phyloP scores from a whole-genome alignment of 2,329 filamentous ascomycete species.

The Amauroascus niger region DNA sequence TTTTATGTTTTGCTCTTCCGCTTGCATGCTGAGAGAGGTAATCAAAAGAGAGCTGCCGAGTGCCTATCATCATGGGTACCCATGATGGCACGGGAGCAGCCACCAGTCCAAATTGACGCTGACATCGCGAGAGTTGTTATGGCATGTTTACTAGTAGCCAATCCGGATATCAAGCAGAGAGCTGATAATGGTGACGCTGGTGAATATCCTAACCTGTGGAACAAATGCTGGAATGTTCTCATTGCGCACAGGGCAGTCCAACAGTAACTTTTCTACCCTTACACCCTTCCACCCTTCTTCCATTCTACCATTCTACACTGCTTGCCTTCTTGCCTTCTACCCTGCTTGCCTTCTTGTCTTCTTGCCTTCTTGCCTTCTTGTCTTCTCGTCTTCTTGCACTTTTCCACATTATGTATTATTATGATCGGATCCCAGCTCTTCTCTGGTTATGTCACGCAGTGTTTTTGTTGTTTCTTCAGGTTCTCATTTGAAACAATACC shows the following conservation, averaged over 20 bases:
- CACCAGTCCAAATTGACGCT: slow-evolving; percentile 40
- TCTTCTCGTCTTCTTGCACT: no score
- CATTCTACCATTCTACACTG: no score
- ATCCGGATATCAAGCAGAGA: slow-evolving; percentile 41
- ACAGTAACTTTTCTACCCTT: background rate
- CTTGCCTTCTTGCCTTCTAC: no score
- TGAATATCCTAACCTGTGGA: slow-evolving; percentile 14
- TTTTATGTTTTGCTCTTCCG: slow-evolving; percentile 50
- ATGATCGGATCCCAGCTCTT: no score
- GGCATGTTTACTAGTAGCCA: slow-evolving; percentile 47
- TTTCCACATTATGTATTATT: no score
- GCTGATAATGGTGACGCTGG: slow-evolving; percentile 14
- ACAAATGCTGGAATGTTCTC: slow-evolving; percentile 11
- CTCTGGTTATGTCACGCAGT: no score
- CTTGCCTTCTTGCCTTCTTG: no score
- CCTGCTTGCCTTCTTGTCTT: no score
- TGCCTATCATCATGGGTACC: slow-evolving; percentile 46
- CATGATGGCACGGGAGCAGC: slow-evolving; percentile 50
- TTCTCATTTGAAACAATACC: no score
- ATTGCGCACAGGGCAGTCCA: slow-evolving; percentile 16
- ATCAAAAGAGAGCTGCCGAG: slow-evolving; percentile 39
- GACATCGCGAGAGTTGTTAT: slow-evolving; percentile 42
- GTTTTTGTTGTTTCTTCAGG: no score
- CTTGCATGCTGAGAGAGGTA: slow-evolving; percentile 38
- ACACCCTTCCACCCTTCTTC: no score